phyloP scores from a whole-genome alignment of 1,284 basidiomycete genomes.

The Papiliotrema nemorosa region DNA sequence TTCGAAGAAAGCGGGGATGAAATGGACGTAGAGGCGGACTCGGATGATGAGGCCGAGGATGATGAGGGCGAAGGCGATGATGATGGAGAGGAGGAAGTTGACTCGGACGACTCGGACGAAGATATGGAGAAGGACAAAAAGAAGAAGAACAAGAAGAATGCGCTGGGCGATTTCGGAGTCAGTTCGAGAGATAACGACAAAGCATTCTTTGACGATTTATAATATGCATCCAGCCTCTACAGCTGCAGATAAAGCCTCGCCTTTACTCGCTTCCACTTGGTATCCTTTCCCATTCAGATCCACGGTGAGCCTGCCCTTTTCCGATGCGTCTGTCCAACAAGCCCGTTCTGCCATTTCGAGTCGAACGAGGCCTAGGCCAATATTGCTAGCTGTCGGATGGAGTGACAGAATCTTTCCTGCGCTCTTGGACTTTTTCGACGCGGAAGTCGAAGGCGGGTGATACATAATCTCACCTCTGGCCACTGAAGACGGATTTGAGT shows the following conservation, averaged over 20 bases:
- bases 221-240: not conserved
- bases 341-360: constrained; percentile 44
- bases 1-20: constrained; percentile 57
- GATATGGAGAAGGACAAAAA: constrained; percentile 45
- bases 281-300: constrained; percentile 23
- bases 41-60: constrained; percentile 37
- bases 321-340: constrained; percentile 24
- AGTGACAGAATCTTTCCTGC: constrained; percentile 43
- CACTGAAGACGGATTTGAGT: constrained; percentile 4
- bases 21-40: constrained; percentile 55
- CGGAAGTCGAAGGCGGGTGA: constrained; percentile 27
- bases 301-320: constrained; percentile 20
- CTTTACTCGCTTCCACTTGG: constrained; percentile 36
- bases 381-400: constrained; percentile 14
- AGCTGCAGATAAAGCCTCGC: constrained; percentile 36
- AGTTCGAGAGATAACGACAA: constrained; percentile 6
- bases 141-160: constrained; percentile 53
- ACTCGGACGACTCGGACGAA: constrained; percentile 22
- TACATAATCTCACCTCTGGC: constrained; percentile 30
- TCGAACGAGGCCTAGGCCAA: constrained; percentile 45
- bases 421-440: constrained; percentile 36
- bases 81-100: constrained; percentile 16
- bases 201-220: constrained; percentile 18
- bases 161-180: constrained; percentile 20
- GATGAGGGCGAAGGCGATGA: too few species aligned